A percentile compares a stretch with the other conserved stretches of the same genome.
Conservation (phyloP, 176 grass and related monocot species). For the Pharus latifolius region DNA sequence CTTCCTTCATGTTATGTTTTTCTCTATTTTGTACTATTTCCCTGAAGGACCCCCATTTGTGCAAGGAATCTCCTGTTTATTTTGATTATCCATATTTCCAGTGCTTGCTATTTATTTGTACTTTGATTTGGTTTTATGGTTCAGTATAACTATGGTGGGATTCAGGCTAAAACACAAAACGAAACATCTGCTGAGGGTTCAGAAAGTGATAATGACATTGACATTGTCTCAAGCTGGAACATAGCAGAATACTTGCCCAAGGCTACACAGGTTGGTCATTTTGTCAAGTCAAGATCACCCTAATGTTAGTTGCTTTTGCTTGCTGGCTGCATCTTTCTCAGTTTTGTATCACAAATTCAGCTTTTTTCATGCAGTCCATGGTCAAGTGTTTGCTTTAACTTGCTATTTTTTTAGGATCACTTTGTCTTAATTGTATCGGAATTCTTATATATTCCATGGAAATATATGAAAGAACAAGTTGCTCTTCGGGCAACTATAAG, state of each 20-base stretch:
- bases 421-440: slow-evolving; percentile 87
- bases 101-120: not conserved
- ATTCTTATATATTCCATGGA: slow-evolving; percentile 89
- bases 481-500: slow-evolving; percentile 30
- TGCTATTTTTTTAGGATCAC: slow-evolving; percentile 49
- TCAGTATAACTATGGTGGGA: slow-evolving; percentile 93
- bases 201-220: slow-evolving; percentile 48
- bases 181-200: slow-evolving; percentile 12
- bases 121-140: slow-evolving; percentile 20
- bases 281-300: not conserved
- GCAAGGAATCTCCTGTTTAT: not conserved
- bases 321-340: not conserved
- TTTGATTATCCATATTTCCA: not conserved
- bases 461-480: slow-evolving; percentile 80
- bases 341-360: not conserved
- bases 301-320: not conserved
- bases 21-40: too few species aligned
- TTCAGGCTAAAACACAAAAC: slow-evolving; percentile 57
- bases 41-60: not conserved
- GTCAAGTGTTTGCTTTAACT: not conserved
- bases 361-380: not conserved
- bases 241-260: slow-evolving; percentile 86
- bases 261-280: slow-evolving; percentile 61
- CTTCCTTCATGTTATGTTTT: too few species aligned
- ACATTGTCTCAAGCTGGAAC: slow-evolving; percentile 92